These are phyloP conservation scores for Apiospora phragmitis DNA, from an alignment of 2,329 filamentous ascomycete species.

Conservation along the genomic window DNA sequence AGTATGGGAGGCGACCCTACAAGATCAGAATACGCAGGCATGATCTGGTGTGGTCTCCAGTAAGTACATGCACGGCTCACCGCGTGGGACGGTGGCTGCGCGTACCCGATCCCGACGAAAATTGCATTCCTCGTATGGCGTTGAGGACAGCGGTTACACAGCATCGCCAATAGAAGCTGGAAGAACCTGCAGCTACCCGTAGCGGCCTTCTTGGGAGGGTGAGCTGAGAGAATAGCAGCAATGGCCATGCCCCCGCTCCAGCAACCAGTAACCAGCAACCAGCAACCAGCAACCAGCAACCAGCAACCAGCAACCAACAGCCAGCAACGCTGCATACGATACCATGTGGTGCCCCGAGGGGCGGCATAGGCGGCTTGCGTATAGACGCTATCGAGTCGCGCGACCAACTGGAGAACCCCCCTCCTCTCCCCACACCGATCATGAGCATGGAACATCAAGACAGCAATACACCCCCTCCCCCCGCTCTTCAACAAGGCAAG, in stretches of 20 bases:
- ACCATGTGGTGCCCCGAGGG: constrained; percentile 7
- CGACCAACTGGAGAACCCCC: not conserved
- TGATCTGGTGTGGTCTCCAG: not conserved
- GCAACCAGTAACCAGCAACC: not conserved
- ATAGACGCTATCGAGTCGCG: not conserved
- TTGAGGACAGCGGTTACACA: constrained; percentile 18
- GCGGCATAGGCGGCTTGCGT: constrained; percentile 8
- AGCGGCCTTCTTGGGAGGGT: constrained; percentile 13
- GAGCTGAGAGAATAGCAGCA: not conserved
- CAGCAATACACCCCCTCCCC: not conserved
- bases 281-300: too few relatives aligned
- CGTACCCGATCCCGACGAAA: constrained; percentile 32
- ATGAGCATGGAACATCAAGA: not conserved
- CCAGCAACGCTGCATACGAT: not conserved
- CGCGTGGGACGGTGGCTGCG: constrained; percentile 30
- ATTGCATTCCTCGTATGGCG: constrained; percentile 29
- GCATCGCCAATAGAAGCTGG: constrained; percentile 22
- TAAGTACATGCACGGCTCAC: constrained; percentile 19
- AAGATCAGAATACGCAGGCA: constrained; percentile 20
- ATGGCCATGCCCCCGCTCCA: not conserved
- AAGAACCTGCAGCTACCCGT: constrained; percentile 26
- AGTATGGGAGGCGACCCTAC: constrained; percentile 3
- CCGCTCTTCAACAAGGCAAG: not conserved
- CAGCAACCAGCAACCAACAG: too few relatives aligned
- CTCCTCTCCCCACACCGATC: not conserved